Conservation (phyloP, 352 stramenopile genomes). For the Phytophthora pistaciae region DNA sequence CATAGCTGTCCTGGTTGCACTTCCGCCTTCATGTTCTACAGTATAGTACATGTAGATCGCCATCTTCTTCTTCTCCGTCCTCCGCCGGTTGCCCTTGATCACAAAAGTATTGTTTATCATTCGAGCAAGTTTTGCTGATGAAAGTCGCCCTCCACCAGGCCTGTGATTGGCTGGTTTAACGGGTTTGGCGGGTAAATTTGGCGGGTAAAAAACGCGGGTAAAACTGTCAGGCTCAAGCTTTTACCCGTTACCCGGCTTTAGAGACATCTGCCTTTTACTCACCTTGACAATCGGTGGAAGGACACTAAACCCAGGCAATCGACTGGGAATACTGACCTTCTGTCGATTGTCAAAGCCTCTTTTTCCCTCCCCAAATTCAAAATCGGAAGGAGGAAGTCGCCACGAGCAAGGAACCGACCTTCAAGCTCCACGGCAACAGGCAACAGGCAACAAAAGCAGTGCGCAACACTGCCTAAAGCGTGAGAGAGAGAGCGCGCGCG, state of each 20-base stretch:
- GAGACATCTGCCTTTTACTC: not conserved
- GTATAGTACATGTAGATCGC: too few species aligned
- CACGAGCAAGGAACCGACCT: conserved; percentile 28
- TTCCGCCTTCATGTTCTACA: too few species aligned
- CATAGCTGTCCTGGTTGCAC: too few species aligned
- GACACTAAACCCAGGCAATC: conserved; percentile 11
- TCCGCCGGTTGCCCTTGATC: too few species aligned
- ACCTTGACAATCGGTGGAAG: not conserved
- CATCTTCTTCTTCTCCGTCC: too few species aligned
- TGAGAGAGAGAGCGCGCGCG: not conserved
- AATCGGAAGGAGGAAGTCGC: conserved; percentile 58
- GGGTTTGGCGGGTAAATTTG: conserved; percentile 21
- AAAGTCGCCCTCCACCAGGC: not conserved
- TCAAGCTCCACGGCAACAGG: conserved; percentile 30
- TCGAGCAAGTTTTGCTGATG: not conserved
- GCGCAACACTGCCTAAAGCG: not conserved
- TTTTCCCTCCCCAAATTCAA: conserved; percentile 45
- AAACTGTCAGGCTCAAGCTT: conserved; percentile 10
- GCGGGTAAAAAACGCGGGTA: conserved; percentile 30
- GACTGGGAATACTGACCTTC: not conserved
- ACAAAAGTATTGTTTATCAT: too few species aligned
- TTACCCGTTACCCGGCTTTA: conserved; percentile 10
- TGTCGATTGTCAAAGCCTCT: not conserved
- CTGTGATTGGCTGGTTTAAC: conserved; percentile 9
- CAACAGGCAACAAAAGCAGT: too few species aligned